Evolutionary conservation across 306 rosid species (phyloP).

Genomic region (Chamaecrista fasciculata): DNA sequence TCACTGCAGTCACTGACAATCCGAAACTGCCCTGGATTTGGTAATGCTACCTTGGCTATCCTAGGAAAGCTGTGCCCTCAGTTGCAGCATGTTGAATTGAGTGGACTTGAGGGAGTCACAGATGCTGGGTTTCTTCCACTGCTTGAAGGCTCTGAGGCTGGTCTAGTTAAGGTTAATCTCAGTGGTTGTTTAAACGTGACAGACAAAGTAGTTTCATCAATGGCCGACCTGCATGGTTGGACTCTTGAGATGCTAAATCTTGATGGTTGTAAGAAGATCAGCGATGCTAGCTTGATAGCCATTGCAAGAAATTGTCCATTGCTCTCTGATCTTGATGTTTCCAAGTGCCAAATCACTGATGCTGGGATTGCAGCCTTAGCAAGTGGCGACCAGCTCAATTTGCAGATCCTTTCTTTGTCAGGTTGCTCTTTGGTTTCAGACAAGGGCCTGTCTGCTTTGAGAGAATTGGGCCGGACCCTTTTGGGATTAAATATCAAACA

Average conservation of each 20-base stretch:
- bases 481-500: constrained; percentile 82
- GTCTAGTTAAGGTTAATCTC: constrained; percentile 72
- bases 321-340: constrained; percentile 78
- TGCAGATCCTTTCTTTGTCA: constrained; percentile 76
- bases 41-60: constrained; percentile 54
- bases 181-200: constrained; percentile 74
- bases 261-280: constrained; percentile 65
- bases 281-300: constrained; percentile 69
- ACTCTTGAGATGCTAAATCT: constrained; percentile 71
- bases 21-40: constrained; percentile 82
- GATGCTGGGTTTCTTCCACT: constrained; percentile 75
- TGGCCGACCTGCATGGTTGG: constrained; percentile 75
- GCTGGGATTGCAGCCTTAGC: constrained; percentile 73
- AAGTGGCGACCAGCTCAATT: constrained; percentile 42
- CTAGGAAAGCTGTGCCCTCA: constrained; percentile 80
- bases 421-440: constrained; percentile 70
- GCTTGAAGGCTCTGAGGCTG: constrained; percentile 65
- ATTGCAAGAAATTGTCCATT: constrained; percentile 68
- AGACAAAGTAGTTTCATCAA: constrained; percentile 55
- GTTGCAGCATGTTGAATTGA: constrained; percentile 69
- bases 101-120: constrained; percentile 71
- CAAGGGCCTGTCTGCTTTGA: constrained; percentile 62
- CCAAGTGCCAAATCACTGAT: constrained; percentile 70
- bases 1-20: constrained; percentile 65
- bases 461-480: constrained; percentile 67